Evolutionary conservation across 805 yeast species (phyloP).

Genomic region (Komagataella pastoris): DNA sequence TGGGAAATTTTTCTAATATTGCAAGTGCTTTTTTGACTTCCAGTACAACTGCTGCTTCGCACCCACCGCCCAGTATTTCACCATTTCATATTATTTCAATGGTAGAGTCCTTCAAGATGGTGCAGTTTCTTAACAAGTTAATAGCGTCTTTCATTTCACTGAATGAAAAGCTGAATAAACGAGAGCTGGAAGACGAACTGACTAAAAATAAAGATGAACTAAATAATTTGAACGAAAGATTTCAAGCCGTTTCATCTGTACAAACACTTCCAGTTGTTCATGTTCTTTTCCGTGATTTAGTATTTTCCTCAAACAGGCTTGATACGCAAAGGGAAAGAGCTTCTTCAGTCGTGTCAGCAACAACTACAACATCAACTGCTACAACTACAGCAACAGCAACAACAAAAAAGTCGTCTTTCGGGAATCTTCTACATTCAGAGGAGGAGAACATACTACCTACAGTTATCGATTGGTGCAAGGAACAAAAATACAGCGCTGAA

Average conservation of each 20-base stretch:
- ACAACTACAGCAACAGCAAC: background rate
- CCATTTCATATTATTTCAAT: constrained; percentile 14
- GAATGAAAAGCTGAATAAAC: constrained; percentile 4
- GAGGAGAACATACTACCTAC: background rate
- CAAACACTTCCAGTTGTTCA: background rate
- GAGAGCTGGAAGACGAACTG: background rate
- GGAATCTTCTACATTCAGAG: background rate
- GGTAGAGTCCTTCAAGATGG: constrained; percentile 13
- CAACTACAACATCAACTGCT: background rate
- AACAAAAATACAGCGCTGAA: background rate
- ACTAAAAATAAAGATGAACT: background rate
- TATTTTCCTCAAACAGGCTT: background rate
- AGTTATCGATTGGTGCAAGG: background rate
- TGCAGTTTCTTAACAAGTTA: constrained; percentile 8
- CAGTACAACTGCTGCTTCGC: background rate
- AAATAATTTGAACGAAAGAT: background rate
- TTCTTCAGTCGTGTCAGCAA: background rate
- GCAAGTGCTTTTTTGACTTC: constrained; percentile 6
- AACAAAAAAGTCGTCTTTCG: background rate
- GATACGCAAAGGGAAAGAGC: background rate
- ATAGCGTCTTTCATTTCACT: constrained; percentile 11
- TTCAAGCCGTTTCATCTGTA: background rate
- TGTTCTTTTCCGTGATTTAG: background rate
- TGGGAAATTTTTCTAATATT: constrained; percentile 13
- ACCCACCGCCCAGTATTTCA: constrained; percentile 1